Evolutionary conservation across 1,139 yeast species (phyloP).

Genomic region (Geotrichum fermentans): DNA sequence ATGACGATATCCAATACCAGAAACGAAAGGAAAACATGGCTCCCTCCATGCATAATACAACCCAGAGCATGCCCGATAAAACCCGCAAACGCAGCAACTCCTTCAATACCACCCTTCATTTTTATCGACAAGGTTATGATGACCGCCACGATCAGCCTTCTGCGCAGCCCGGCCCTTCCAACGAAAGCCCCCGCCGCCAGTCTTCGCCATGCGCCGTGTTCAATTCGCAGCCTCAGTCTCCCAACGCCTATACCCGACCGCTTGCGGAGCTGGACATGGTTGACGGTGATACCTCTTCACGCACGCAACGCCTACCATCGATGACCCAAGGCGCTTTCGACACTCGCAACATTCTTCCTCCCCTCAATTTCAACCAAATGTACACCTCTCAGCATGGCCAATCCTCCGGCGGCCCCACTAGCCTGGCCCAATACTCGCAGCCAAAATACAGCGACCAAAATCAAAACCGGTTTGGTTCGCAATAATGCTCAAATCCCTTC

Average conservation of each 20-base stretch:
- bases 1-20: slow-evolving; percentile 3
- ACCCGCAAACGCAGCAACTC: not conserved
- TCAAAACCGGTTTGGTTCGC: not conserved
- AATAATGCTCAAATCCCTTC: not conserved
- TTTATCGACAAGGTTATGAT: not conserved
- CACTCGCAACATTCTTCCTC: slow-evolving; percentile 10
- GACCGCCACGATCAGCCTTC: not conserved
- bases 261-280: not conserved
- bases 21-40: not conserved
- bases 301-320: not conserved
- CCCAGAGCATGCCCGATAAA: not conserved
- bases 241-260: not conserved
- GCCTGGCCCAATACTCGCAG: slow-evolving; percentile 9
- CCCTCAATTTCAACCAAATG: slow-evolving; percentile 7
- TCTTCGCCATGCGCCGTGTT: not conserved
- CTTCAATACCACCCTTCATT: not conserved
- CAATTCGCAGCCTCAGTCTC: not conserved
- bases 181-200: not conserved
- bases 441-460: not conserved
- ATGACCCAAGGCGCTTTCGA: slow-evolving; percentile 2
- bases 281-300: not conserved
- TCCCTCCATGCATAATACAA: not conserved
- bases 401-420: not conserved
- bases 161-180: not conserved
- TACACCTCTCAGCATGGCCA: not conserved